Evolutionary conservation across 257 asterid species (phyloP), one percentile per base, ranked within the genome.

Genomic region (Plantago major): DNA sequence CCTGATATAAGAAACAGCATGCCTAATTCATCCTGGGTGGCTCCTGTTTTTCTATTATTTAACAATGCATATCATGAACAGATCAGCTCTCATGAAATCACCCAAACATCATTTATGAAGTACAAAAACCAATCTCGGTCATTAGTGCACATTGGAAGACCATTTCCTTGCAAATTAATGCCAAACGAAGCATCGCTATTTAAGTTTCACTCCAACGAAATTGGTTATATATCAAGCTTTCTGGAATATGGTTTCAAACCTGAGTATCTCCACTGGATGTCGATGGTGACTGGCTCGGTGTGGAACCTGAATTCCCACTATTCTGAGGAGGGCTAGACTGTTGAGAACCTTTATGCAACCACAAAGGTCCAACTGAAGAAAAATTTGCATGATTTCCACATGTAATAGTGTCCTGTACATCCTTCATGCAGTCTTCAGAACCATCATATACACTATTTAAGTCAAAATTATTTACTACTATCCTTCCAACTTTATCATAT

Each of bases 231-330:
- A 44, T 57, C 22, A 18, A 33, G 60, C 50, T 57, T 37, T 63
- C 49, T 14, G 59, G 64, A 33, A 26, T 66, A 63, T 48, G 52
- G 48, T 60, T 42, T 19, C 47, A 61, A 58, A 92, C 97, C 97
- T 88, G 95, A 22, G 85, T 79, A 72, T 92, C 99, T 69, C 86
- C 95, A 73, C 91, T 89, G 65, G 95, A 88, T 75, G 83, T 84
- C 62, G 96, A 91, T 47, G 83, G 88, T 47, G 96, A 91, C 58
- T 71, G 90, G 76, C 85, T 74, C 43, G 84, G 73, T 3, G 86
- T 75, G 60, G 90, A 89, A 69, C 86, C 89, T 11, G 95, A 79
- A 76, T 81, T 82, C 68, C 84, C 83, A 89, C 93, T 86, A 58
- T 77, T 76, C 60, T 80, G 88, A 69, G 90, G 75, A 11, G 88